Evolutionary conservation across 305 asterid species (phyloP).

Genomic region (Fraxinus velutina): DNA sequence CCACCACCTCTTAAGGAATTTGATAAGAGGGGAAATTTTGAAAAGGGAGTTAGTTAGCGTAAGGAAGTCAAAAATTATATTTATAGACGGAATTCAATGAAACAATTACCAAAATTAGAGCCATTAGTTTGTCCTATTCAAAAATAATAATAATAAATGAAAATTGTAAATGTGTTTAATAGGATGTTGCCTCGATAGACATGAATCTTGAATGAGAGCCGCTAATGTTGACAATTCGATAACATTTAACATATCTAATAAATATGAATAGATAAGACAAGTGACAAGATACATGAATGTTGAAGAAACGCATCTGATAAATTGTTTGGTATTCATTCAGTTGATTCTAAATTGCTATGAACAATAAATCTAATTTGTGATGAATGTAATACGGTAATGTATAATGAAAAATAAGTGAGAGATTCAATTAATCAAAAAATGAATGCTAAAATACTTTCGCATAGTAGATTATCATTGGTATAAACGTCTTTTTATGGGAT

Average conservation of each 20-base stretch:
- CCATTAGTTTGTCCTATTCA: background rate
- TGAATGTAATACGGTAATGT: background rate
- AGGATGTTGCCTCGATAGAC: background rate
- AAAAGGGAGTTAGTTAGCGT: background rate
- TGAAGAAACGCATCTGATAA: background rate
- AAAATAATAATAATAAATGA: background rate
- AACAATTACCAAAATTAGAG: background rate
- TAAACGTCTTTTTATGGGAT: background rate
- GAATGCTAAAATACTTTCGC: background rate
- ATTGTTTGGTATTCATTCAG: background rate
- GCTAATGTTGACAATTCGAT: background rate
- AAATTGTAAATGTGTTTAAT: background rate
- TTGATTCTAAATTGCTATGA: background rate
- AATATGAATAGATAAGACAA: background rate
- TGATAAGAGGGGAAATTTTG: background rate
- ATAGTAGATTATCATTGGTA: background rate
- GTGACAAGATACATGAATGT: background rate
- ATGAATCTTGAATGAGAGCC: background rate
- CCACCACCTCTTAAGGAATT: background rate
- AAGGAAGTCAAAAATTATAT: background rate
- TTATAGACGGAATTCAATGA: background rate
- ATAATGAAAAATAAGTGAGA: too few species aligned
- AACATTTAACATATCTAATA: background rate
- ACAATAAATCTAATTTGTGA: background rate
- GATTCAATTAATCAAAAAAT: background rate